phyloP scores from a whole-genome alignment of 2,329 filamentous ascomycete species.

The Fonsecaea erecta region DNA sequence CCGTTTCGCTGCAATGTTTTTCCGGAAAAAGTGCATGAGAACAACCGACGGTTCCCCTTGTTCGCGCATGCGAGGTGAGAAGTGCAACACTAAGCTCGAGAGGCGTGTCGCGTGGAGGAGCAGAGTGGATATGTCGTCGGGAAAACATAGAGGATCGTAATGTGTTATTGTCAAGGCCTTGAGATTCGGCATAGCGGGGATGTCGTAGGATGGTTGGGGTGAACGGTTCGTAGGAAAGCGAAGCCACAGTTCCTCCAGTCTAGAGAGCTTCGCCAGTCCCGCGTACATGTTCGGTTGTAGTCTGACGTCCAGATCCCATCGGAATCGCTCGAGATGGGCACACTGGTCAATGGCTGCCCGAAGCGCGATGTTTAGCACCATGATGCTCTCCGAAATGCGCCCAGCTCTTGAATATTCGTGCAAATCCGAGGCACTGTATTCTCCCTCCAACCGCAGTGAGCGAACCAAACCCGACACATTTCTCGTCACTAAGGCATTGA shows the following conservation, averaged over 20 bases:
- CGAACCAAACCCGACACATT: constrained; percentile 59
- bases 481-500: constrained; percentile 65
- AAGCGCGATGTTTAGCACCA: constrained; percentile 66
- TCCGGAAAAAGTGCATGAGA: constrained; percentile 61
- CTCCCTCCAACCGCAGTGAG: constrained; percentile 58
- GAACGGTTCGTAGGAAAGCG: constrained; percentile 61
- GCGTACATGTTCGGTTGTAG: constrained; percentile 63
- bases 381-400: constrained; percentile 65
- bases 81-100: constrained; percentile 62
- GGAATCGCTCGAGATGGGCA: constrained; percentile 59
- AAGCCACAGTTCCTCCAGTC: constrained; percentile 59
- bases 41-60: constrained; percentile 62
- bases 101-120: constrained; percentile 60
- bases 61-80: constrained; percentile 65
- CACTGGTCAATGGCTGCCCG: constrained; percentile 65
- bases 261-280: constrained; percentile 56
- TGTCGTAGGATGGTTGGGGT: constrained; percentile 60
- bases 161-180: constrained; percentile 59
- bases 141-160: constrained; percentile 68
- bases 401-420: constrained; percentile 65
- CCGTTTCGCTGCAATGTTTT: constrained; percentile 54
- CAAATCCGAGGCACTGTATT: constrained; percentile 57
- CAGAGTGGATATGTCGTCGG: constrained; percentile 64
- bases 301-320: constrained; percentile 66
- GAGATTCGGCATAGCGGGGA: constrained; percentile 63